Evolutionary conservation across 768 basidiomycete species (phyloP).

Genomic region (Suillus spraguei): DNA sequence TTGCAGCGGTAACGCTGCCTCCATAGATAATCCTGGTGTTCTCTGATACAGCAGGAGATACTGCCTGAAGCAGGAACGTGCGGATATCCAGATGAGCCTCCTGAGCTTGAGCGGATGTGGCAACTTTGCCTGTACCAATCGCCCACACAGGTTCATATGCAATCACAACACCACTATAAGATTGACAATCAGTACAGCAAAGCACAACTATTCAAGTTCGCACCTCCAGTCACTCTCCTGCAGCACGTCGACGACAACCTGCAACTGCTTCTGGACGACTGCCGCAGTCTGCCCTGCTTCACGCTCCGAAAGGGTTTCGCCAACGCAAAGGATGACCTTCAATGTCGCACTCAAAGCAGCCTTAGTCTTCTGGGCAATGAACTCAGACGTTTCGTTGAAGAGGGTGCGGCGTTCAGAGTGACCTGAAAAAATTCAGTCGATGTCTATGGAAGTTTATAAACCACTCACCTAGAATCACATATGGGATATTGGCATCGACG

Average conservation of each 20-base stretch:
- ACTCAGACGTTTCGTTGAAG: conserved; percentile 85
- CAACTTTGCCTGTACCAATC: conserved; percentile 97
- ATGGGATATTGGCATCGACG: conserved; percentile 82
- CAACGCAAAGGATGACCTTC: conserved; percentile 93
- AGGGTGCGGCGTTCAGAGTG: conserved; percentile 96
- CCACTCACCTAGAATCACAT: conserved; percentile 82
- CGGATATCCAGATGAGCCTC: conserved; percentile 88
- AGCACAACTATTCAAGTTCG: conserved; percentile 23
- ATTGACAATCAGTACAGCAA: background rate
- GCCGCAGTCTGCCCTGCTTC: conserved; percentile 75
- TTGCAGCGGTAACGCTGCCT: conserved; percentile 89
- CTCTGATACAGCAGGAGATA: conserved; percentile 72
- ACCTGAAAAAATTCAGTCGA: conserved; percentile 44
- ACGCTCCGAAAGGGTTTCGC: conserved; percentile 89
- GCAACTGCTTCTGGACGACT: conserved; percentile 83
- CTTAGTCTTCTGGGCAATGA: conserved; percentile 85
- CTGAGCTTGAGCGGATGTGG: conserved; percentile 90
- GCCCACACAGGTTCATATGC: conserved; percentile 99
- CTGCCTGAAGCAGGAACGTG: conserved; percentile 61
- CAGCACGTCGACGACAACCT: conserved; percentile 67
- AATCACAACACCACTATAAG: conserved; percentile 79
- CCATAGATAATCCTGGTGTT: conserved; percentile 91
- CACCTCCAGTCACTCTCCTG: conserved; percentile 81
- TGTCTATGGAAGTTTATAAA: conserved; percentile 2
- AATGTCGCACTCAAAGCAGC: conserved; percentile 77